Percentiles rank a stretch among this genome's conserved stretches.
Evolutionary conservation across 805 yeast genomes (phyloP).

Genomic region (Candida easanensis): DNA sequence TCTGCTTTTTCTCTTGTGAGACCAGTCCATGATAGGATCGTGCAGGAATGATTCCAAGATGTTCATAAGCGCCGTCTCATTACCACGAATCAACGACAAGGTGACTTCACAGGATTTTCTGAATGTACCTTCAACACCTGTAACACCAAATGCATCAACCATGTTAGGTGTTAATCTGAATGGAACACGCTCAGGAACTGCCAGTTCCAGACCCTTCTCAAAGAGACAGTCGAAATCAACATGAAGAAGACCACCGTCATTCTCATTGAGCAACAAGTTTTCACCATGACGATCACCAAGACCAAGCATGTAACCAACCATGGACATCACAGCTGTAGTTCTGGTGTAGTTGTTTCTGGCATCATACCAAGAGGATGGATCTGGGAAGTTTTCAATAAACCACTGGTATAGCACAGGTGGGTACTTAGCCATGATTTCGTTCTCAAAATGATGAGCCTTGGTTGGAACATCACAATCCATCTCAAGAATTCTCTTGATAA

Average conservation of each 20-base stretch:
- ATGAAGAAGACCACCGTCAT: constrained; percentile 78
- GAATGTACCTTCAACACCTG: constrained; percentile 88
- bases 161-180: constrained; percentile 87
- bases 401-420: constrained; percentile 81
- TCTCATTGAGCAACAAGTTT: constrained; percentile 71
- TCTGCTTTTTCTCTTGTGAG: constrained; percentile 38
- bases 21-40: constrained; percentile 89
- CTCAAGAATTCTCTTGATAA: constrained; percentile 28
- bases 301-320: constrained; percentile 92
- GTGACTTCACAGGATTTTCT: constrained; percentile 85
- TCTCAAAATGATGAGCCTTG: constrained; percentile 35
- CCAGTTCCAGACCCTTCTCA: constrained; percentile 71
- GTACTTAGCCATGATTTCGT: constrained; percentile 31
- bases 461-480: constrained; percentile 28
- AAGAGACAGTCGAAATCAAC: constrained; percentile 97
- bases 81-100: constrained; percentile 61
- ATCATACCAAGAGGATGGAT: constrained; percentile 83
- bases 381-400: constrained; percentile 87
- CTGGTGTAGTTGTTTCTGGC: constrained; percentile 74
- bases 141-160: constrained; percentile 84
- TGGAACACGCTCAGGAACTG: constrained; percentile 92
- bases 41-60: constrained; percentile 88
- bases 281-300: constrained; percentile 97
- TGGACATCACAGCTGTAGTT: constrained; percentile 93
- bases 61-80: constrained; percentile 85